phyloP scores from a whole-genome alignment of 805 yeast genomes.

The Zygosaccharomyces rouxii region DNA sequence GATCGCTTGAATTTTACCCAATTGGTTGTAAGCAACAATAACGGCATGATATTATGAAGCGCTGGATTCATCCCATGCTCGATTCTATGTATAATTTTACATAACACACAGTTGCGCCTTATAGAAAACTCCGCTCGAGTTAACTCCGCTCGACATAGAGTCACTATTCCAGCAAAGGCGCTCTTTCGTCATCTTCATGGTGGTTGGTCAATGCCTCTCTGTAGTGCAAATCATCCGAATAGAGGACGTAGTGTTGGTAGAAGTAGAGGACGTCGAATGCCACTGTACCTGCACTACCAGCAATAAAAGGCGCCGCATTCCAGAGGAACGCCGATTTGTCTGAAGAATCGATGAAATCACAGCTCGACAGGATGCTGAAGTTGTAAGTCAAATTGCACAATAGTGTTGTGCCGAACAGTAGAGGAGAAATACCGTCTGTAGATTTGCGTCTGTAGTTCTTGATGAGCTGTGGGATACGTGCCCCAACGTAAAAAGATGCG shows the following conservation, averaged over 20 bases:
- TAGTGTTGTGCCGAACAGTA: conserved; percentile 73
- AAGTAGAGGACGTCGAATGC: conserved; percentile 68
- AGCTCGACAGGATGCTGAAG: conserved; percentile 63
- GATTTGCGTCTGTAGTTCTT: conserved; percentile 76
- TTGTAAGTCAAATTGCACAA: conserved; percentile 76
- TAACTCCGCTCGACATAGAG: too few species aligned
- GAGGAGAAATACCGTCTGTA: conserved; percentile 80
- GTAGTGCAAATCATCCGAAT: conserved; percentile 27
- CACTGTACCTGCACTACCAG: conserved; percentile 85
- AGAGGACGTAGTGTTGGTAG: conserved; percentile 46
- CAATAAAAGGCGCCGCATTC: conserved; percentile 73
- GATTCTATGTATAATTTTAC: too few species aligned
- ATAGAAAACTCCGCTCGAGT: too few species aligned
- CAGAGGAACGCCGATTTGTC: conserved; percentile 46
- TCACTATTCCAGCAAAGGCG: background rate
- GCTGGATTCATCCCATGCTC: too few species aligned
- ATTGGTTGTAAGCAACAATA: too few species aligned
- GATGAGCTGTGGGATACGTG: conserved; percentile 79
- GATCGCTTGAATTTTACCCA: too few species aligned
- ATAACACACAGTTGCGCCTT: too few species aligned
- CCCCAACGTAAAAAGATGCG: conserved; percentile 65
- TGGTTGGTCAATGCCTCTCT: background rate
- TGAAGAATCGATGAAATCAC: conserved; percentile 43
- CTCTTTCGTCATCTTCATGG: background rate
- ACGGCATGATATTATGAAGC: too few species aligned